A percentile compares a stretch with the other conserved stretches of the same genome.
These are phyloP conservation scores for Globisporangium canariense DNA, from an alignment of 352 stramenopile genomes.

Conservation along the genomic window DNA sequence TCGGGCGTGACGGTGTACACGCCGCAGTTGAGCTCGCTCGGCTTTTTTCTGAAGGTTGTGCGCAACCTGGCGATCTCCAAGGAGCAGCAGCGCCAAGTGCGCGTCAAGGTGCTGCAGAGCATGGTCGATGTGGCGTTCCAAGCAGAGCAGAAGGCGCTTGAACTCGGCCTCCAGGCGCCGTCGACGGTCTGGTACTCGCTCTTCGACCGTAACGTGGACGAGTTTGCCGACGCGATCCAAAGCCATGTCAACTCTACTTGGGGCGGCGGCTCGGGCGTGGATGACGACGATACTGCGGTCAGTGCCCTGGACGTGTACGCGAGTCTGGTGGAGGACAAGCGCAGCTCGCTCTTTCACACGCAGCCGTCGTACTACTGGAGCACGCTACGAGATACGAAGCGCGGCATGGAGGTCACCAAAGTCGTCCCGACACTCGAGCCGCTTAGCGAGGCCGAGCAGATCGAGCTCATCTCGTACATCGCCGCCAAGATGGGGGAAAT, in stretches of 20 bases:
- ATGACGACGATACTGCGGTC: background rate
- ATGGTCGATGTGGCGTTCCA: slow-evolving; percentile 41
- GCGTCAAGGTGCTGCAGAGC: slow-evolving; percentile 27
- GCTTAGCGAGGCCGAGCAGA: slow-evolving; percentile 34
- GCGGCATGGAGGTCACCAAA: slow-evolving; percentile 24
- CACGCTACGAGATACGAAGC: slow-evolving; percentile 27
- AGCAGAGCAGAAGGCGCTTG: slow-evolving; percentile 35
- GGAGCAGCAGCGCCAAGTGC: slow-evolving; percentile 24
- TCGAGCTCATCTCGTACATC: slow-evolving; percentile 27
- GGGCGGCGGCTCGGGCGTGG: slow-evolving; percentile 4
- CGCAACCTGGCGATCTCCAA: slow-evolving; percentile 6
- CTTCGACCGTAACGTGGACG: slow-evolving; percentile 45
- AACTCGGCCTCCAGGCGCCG: slow-evolving; percentile 40
- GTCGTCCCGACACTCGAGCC: slow-evolving; percentile 23
- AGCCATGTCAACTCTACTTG: slow-evolving; percentile 37
- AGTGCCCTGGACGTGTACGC: slow-evolving; percentile 34
- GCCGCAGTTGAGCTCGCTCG: slow-evolving; percentile 26
- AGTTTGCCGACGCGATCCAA: slow-evolving; percentile 55
- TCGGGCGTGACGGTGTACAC: slow-evolving; percentile 70
- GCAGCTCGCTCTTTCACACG: slow-evolving; percentile 27
- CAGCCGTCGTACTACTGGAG: slow-evolving; percentile 40
- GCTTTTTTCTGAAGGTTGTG: slow-evolving; percentile 26
- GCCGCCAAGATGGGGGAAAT: slow-evolving; percentile 25
- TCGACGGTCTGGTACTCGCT: slow-evolving; percentile 62
- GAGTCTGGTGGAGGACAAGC: slow-evolving; percentile 22